Base-by-base conservation (phyloP, 176 grass and related monocot species). In the Bonia amplexicaulis region DNA sequence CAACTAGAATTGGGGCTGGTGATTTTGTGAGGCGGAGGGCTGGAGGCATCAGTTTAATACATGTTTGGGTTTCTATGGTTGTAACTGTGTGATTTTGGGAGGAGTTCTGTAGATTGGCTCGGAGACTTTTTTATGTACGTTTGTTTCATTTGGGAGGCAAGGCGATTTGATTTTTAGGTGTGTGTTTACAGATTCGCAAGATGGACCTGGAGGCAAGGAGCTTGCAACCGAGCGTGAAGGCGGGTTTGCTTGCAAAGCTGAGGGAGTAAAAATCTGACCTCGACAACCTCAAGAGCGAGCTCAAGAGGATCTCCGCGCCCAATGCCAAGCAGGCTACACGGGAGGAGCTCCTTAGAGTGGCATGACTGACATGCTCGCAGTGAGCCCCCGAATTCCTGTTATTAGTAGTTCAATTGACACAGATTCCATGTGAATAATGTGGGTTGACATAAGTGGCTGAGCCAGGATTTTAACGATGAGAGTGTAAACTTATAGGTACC, bases 161-260 rank as follows among this genome's bases (percentile, higher is more conserved):
- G 45, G 7, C 20, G 57, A 39, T 58, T 59, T 78, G n/a, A 71
- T 6, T n/a, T 53, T 42, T 59, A 76, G 20, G 31, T 15, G 9
- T 45, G 12, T 42, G 1, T 31, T 39, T 82, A 31, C 31, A 97
- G 92, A 91, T 97, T 84, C 79, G 92, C 31, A 97, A 91, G 87
- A 97, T 97, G 92, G 95, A 97, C 87, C 75, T 95, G 52, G 95
- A 97, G 90, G 95, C 92, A 0, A 94, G 92, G 92, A 97, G 89
- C 74, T 71, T 91, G 77, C 95, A 91, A 57, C 95, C 95, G 0
- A 97, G 90, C 41, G 80, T 93, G 63, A 97, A 93, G 68, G 92
- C 90, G 0, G 90, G 88, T 81, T 88, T 95, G 74, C 90, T 97
- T 59, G 90, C 86, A 13, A 97, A 97, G 74, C 68, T 97, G 82